phyloP scores from a whole-genome alignment of 805 yeast genomes.

The Ogataea dorogensis region DNA sequence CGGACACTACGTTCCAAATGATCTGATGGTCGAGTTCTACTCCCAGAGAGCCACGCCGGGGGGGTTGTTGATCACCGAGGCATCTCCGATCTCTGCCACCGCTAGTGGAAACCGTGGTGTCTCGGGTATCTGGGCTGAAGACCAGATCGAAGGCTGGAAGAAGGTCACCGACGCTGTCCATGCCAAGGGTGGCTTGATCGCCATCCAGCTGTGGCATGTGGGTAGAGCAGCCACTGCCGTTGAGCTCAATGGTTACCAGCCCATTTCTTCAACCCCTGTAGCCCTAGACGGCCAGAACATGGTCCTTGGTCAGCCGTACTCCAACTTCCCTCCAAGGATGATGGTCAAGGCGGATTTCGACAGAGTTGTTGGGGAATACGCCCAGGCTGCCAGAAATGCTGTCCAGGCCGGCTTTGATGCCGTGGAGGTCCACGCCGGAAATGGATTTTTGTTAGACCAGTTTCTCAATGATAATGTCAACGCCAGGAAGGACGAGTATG shows the following conservation, averaged over 20 bases:
- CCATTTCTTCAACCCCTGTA: conserved; percentile 14
- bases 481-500: conserved; percentile 49
- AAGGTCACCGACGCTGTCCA: conserved; percentile 46
- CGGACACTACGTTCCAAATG: conserved; percentile 36
- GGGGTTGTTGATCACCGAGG: conserved; percentile 37
- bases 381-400: conserved; percentile 32
- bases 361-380: conserved; percentile 29
- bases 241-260: conserved; percentile 11
- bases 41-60: conserved; percentile 34
- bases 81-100: conserved; percentile 31
- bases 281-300: conserved; percentile 12
- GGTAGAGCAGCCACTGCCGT: conserved; percentile 40
- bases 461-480: conserved; percentile 37
- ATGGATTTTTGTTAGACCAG: conserved; percentile 40
- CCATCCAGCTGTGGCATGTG: conserved; percentile 45
- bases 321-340: no score
- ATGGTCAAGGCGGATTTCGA: conserved; percentile 38
- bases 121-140: conserved; percentile 23
- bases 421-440: conserved; percentile 41
- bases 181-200: conserved; percentile 36
- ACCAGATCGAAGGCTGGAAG: conserved; percentile 38
- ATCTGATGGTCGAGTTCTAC: conserved; percentile 32
- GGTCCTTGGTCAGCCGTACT: conserved; percentile 22
- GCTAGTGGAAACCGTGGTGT: conserved; percentile 21
- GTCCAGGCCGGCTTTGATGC: conserved; percentile 41